A percentile compares a stretch with the other conserved stretches of the same genome.
These are phyloP conservation scores for Scutellaria barbata DNA, from an alignment of 257 asterid species.

Conservation along the genomic window DNA sequence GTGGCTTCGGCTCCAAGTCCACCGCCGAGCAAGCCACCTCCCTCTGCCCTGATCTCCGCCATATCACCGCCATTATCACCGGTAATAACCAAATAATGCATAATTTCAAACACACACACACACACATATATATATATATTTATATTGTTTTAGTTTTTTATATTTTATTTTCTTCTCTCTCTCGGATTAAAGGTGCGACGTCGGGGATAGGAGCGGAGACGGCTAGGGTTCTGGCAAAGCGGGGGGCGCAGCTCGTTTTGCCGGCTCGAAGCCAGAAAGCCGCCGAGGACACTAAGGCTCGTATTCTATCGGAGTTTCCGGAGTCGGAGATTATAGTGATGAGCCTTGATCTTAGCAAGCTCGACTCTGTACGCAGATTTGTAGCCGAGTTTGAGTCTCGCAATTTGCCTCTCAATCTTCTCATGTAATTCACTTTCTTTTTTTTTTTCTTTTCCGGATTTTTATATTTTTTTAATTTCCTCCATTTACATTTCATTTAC, in stretches of 20 bases:
- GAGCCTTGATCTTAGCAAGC: conserved; percentile 88
- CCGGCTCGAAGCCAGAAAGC: conserved; percentile 82
- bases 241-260: conserved; percentile 82
- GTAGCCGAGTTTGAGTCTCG: conserved; percentile 68
- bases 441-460: not conserved
- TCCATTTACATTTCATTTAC: not conserved
- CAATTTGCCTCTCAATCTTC: conserved; percentile 78
- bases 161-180: not conserved
- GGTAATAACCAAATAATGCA: conserved; percentile 34
- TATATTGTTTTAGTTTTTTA: not conserved
- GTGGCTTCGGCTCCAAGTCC: conserved; percentile 81
- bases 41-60: conserved; percentile 53
- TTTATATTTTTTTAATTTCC: too few species aligned
- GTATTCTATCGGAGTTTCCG: conserved; percentile 71
- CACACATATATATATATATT: not conserved
- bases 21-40: conserved; percentile 83
- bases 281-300: conserved; percentile 76
- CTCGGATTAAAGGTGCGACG: conserved; percentile 67
- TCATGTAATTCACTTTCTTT: conserved; percentile 54
- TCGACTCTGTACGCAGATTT: conserved; percentile 68
- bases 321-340: conserved; percentile 66
- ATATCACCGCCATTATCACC: conserved; percentile 82
- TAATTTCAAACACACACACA: not conserved
- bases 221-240: conserved; percentile 80
- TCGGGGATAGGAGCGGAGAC: conserved; percentile 98